Conservation (phyloP, 106 monocot genomes). For the Acorus gramineus region DNA sequence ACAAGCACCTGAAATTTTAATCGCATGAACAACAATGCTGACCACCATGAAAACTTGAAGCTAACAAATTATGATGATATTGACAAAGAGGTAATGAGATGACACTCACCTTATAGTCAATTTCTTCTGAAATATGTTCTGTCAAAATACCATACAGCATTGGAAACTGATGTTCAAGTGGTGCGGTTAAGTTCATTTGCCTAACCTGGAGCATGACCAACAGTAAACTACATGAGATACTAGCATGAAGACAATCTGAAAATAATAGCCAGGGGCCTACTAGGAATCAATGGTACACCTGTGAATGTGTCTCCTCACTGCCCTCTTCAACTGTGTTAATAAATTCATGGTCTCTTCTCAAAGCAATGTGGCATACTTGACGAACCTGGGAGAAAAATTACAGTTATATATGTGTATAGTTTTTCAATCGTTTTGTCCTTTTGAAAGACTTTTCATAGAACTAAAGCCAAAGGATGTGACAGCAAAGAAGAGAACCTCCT, state of each 20-base stretch:
- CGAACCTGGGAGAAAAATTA: slow-evolving; percentile 33
- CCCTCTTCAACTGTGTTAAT: slow-evolving; percentile 70
- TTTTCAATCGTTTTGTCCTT: no score
- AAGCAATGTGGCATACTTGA: slow-evolving; percentile 65
- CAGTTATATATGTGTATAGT: not conserved
- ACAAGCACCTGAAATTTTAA: slow-evolving; percentile 47
- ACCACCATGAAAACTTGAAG: no score
- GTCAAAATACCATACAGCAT: slow-evolving; percentile 46
- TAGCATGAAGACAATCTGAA: no score
- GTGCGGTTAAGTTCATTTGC: slow-evolving; percentile 63
- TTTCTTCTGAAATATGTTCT: slow-evolving; percentile 66
- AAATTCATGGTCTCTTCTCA: slow-evolving; percentile 82
- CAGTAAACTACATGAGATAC: no score
- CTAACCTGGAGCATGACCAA: slow-evolving; percentile 33
- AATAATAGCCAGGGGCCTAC: no score
- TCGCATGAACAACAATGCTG: no score
- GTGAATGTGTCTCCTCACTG: slow-evolving; percentile 65
- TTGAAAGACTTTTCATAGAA: not conserved
- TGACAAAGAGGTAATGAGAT: no score
- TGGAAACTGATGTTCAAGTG: slow-evolving; percentile 57
- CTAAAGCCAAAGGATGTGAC: not conserved
- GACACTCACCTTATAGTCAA: slow-evolving; percentile 54
- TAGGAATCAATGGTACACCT: slow-evolving; percentile 22
- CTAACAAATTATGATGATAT: no score
- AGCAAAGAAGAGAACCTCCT: slow-evolving; percentile 37